These are phyloP conservation scores for Fusarium incarnatum DNA, from an alignment of 2,329 filamentous ascomycete species.

Conservation along the genomic window DNA sequence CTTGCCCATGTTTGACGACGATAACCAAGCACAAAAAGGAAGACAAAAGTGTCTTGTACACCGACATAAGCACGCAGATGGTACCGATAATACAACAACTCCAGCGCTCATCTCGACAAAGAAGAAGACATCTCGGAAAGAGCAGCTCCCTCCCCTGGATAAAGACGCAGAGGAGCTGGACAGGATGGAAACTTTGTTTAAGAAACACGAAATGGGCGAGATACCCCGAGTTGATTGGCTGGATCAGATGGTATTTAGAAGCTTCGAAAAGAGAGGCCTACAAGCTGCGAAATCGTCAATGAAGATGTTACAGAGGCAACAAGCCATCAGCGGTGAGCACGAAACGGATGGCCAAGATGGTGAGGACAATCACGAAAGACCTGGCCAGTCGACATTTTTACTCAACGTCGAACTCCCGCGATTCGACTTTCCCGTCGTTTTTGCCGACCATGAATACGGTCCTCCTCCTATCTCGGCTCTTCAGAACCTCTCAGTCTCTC, in stretches of 20 bases:
- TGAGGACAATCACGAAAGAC: constrained; percentile 58
- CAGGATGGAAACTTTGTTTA: constrained; percentile 87
- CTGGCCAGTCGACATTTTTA: constrained; percentile 72
- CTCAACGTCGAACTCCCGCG: constrained; percentile 92
- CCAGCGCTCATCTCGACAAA: constrained; percentile 72
- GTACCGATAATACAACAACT: constrained; percentile 81
- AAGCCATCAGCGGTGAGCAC: constrained; percentile 55
- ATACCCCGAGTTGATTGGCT: constrained; percentile 95
- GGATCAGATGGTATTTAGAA: constrained; percentile 92
- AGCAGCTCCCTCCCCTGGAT: constrained; percentile 65
- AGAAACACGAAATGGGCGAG: constrained; percentile 98
- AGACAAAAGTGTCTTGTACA: constrained; percentile 91
- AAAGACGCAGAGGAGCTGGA: constrained; percentile 87
- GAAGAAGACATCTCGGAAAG: constrained; percentile 63
- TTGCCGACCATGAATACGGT: constrained; percentile 92
- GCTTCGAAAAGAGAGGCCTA: constrained; percentile 81
- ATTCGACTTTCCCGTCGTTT: constrained; percentile 96
- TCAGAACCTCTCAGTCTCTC: constrained; percentile 66
- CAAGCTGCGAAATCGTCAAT: constrained; percentile 73
- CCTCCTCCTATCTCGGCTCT: constrained; percentile 84
- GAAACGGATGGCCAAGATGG: constrained; percentile 46
- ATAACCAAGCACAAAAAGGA: constrained; percentile 91
- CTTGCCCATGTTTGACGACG: constrained; percentile 88
- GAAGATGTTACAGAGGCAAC: constrained; percentile 66
- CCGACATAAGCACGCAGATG: constrained; percentile 85